These are phyloP conservation scores for Geosiphon pyriformis DNA, from an alignment of 192 early-diverging fungal species.

Conservation along the genomic window DNA sequence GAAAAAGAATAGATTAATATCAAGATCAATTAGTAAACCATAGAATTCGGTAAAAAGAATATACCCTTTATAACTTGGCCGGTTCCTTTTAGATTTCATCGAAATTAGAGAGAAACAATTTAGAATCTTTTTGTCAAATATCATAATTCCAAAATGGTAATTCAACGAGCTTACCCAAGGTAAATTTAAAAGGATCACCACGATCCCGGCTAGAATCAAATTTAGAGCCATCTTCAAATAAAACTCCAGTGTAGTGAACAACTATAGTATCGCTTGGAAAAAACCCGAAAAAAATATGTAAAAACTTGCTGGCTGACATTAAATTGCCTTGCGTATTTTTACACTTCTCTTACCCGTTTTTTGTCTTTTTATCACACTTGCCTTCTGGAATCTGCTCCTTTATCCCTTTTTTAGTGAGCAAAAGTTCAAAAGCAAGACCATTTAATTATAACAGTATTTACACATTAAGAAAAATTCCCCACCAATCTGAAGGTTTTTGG, in stretches of 20 bases:
- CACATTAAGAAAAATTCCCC: no score
- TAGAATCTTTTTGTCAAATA: conserved; percentile 1
- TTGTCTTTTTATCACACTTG: conserved; percentile 2
- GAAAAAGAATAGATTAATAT: conserved; percentile 3
- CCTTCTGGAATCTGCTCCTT: conserved; percentile 20
- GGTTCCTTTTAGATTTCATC: conserved; percentile 19
- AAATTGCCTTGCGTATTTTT: background rate
- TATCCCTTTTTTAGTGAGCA: conserved; percentile 3
- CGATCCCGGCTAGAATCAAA: conserved; percentile 73
- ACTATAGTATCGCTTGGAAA: conserved; percentile 51
- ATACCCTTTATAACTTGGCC: conserved; percentile 70
- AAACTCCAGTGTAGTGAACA: conserved; percentile 74
- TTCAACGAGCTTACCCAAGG: conserved; percentile 43
- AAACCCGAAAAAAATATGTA: background rate
- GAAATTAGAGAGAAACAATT: background rate
- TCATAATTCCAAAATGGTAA: background rate
- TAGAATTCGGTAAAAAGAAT: background rate
- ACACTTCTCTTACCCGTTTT: conserved; percentile 12
- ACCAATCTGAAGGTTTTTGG: conserved; percentile 24
- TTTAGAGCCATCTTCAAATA: conserved; percentile 55
- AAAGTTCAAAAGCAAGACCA: background rate
- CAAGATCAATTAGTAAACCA: background rate
- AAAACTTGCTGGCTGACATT: background rate
- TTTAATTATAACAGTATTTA: no score
- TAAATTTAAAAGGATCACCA: conserved; percentile 63